phyloP scores from a whole-genome alignment of 306 rosid species.

The Vigna unguiculata region DNA sequence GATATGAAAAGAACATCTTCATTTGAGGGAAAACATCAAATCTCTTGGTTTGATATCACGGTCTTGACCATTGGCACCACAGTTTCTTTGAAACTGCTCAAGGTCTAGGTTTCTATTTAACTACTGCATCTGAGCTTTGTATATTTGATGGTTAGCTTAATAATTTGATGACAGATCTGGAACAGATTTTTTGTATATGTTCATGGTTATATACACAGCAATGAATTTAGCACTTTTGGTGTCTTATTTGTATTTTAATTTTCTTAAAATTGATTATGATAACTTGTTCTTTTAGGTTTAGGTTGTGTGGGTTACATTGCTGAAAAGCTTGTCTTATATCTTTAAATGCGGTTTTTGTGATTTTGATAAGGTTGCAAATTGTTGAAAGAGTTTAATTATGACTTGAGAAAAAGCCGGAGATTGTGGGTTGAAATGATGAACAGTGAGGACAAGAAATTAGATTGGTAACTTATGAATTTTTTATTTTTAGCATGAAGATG shows the following conservation, averaged over 20 bases:
- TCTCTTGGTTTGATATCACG: too few species aligned
- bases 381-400: background rate
- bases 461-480: constrained; percentile 34
- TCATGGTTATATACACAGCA: constrained; percentile 23
- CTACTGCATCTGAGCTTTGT: too few species aligned
- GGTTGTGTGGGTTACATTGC: background rate
- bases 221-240: constrained; percentile 7
- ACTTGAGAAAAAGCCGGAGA: constrained; percentile 32
- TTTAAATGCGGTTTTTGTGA: background rate
- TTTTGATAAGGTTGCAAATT: background rate
- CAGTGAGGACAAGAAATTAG: background rate
- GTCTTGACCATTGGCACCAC: too few species aligned
- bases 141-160: background rate
- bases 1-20: too few species aligned
- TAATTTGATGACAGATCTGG: background rate
- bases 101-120: too few species aligned
- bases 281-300: background rate
- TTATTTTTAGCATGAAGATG: constrained; percentile 21
- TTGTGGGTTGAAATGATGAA: constrained; percentile 27
- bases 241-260: background rate
- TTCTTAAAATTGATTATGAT: background rate
- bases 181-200: constrained; percentile 36
- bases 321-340: background rate
- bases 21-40: too few species aligned
- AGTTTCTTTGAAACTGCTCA: too few species aligned